Conservation (phyloP, 257 asterid species). For the Jasminum sambac region DNA sequence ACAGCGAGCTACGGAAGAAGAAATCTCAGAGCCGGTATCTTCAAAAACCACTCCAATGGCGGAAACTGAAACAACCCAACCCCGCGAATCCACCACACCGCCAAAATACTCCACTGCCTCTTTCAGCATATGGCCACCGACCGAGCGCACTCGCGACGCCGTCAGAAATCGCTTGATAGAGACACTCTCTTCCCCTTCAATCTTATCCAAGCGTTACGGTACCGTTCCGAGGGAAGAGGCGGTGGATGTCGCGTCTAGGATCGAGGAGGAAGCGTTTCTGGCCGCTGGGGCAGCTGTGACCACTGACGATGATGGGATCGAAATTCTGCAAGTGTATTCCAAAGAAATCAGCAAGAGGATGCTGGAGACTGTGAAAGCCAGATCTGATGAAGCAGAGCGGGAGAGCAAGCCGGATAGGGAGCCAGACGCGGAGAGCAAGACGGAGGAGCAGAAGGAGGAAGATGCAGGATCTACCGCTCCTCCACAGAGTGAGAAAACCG, state of each 20-base stretch:
- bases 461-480: slow-evolving; percentile 52
- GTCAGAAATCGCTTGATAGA: slow-evolving; percentile 70
- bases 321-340: slow-evolving; percentile 73
- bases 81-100: neutral
- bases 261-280: slow-evolving; percentile 73
- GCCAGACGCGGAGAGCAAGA: slow-evolving; percentile 19
- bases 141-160: slow-evolving; percentile 86
- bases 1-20: slow-evolving; percentile 19
- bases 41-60: slow-evolving; percentile 30
- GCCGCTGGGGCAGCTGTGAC: slow-evolving; percentile 46
- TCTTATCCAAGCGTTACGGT: slow-evolving; percentile 84
- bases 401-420: slow-evolving; percentile 5
- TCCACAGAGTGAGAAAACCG: slow-evolving; percentile 49
- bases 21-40: slow-evolving; percentile 19
- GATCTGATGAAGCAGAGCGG: slow-evolving; percentile 52
- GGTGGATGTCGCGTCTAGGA: slow-evolving; percentile 48
- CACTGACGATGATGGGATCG: slow-evolving; percentile 70
- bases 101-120: slow-evolving; percentile 36
- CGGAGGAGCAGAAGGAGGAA: slow-evolving; percentile 41
- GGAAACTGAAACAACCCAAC: slow-evolving; percentile 29
- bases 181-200: slow-evolving; percentile 73
- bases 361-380: slow-evolving; percentile 78
- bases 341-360: slow-evolving; percentile 83
- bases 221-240: slow-evolving; percentile 73
- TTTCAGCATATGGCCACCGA: slow-evolving; percentile 92